phyloP scores from a whole-genome alignment of 1,284 basidiomycete species.

The Mycosarcoma maydis region DNA sequence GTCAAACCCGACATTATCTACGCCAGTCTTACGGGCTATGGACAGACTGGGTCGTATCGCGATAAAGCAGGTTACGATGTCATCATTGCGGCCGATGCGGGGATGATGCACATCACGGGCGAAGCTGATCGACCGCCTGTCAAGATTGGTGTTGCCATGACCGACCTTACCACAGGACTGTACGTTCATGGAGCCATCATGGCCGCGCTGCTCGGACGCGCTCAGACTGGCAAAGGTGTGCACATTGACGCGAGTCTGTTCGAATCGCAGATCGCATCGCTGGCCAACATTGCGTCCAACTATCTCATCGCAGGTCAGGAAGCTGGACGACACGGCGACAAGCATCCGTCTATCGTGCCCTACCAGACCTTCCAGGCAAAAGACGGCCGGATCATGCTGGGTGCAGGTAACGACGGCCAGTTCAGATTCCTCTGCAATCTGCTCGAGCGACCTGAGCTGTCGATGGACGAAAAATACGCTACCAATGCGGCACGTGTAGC shows the following conservation, averaged over 20 bases:
- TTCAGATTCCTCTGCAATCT: constrained; percentile 68
- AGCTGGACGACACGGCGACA: constrained; percentile 86
- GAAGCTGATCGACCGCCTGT: constrained; percentile 86
- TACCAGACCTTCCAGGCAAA: constrained; percentile 55
- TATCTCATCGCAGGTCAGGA: constrained; percentile 88
- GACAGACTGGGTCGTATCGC: constrained; percentile 88
- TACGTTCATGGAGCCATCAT: constrained; percentile 93
- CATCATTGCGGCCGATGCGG: constrained; percentile 62
- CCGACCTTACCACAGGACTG: constrained; percentile 90
- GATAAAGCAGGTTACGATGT: constrained; percentile 72
- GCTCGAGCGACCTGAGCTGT: constrained; percentile 35
- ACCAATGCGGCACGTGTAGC: constrained; percentile 79
- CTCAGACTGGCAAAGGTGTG: constrained; percentile 84
- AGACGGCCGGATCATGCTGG: constrained; percentile 70
- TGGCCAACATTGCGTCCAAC: constrained; percentile 92
- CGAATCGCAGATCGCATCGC: constrained; percentile 78
- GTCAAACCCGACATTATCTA: constrained; percentile 87
- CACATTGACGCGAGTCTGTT: constrained; percentile 86
- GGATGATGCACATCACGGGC: constrained; percentile 73
- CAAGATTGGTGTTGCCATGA: constrained; percentile 81
- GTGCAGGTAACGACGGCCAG: constrained; percentile 89
- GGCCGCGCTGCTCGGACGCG: constrained; percentile 83
- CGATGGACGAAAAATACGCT: constrained; percentile 22
- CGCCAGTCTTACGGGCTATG: constrained; percentile 91
- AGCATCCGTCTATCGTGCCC: constrained; percentile 73